These are phyloP conservation scores for Rhytidhysteron rufulum DNA, from an alignment of 2,329 filamentous ascomycete species.

Conservation along the genomic window DNA sequence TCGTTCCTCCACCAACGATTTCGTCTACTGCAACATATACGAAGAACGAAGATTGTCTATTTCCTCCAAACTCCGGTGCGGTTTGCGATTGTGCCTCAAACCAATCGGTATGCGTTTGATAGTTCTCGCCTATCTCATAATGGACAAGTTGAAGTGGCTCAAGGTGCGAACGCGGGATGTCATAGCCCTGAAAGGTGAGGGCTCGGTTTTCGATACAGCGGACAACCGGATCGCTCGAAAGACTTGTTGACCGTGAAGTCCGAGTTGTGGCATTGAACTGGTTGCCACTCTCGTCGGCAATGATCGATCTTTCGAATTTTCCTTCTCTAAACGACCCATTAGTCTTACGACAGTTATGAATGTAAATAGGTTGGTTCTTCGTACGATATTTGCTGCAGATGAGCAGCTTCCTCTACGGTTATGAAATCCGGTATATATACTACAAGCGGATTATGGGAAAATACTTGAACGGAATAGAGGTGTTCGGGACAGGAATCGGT, in stretches of 20 bases:
- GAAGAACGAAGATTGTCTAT: conserved; percentile 55
- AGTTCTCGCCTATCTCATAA: conserved; percentile 53
- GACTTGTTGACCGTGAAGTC: conserved; percentile 17
- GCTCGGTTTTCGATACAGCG: conserved; percentile 56
- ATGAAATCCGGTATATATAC: conserved; percentile 56
- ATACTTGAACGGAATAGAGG: conserved; percentile 43
- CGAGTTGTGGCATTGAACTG: conserved; percentile 17
- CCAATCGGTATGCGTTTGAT: conserved; percentile 57
- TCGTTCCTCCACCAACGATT: conserved; percentile 55
- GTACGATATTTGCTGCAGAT: conserved; percentile 50
- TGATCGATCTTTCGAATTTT: conserved; percentile 8
- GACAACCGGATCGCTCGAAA: conserved; percentile 40
- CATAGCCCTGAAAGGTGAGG: conserved; percentile 54
- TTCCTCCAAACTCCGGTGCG: conserved; percentile 16
- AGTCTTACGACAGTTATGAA: no score
- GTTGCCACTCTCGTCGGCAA: conserved; percentile 18
- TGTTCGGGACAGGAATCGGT: conserved; percentile 30
- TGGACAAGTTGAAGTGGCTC: conserved; percentile 44
- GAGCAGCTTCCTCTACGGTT: conserved; percentile 44
- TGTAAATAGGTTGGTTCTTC: conserved; percentile 13
- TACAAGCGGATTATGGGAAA: conserved; percentile 51
- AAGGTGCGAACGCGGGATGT: conserved; percentile 42
- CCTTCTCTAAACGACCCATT: no score
- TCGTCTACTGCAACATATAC: conserved; percentile 47
- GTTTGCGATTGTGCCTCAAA: conserved; percentile 18